Evolutionary conservation across 768 basidiomycete genomes (phyloP).

Genomic region (Cystoderma amianthinum): DNA sequence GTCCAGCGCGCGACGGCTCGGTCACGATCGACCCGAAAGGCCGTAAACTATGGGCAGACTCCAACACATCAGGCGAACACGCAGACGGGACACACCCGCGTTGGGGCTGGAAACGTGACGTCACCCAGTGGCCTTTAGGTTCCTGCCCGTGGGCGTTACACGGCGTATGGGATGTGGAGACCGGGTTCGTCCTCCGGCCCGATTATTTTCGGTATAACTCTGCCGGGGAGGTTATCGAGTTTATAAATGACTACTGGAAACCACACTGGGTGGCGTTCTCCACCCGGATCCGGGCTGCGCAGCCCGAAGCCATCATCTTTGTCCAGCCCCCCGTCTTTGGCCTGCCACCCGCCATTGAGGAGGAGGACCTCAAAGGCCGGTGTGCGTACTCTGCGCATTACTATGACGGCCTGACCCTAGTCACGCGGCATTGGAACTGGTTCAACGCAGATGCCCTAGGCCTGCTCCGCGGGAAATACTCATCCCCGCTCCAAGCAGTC

Average conservation of each 20-base stretch:
- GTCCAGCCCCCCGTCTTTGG: slow-evolving; percentile 90
- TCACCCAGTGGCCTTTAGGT: slow-evolving; percentile 61
- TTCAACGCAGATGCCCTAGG: slow-evolving; percentile 96
- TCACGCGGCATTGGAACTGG: slow-evolving; percentile 92
- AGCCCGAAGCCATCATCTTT: slow-evolving; percentile 85
- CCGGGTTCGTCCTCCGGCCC: slow-evolving; percentile 58
- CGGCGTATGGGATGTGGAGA: slow-evolving; percentile 79
- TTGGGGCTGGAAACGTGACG: slow-evolving; percentile 83
- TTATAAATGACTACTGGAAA: slow-evolving; percentile 75
- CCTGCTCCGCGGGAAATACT: slow-evolving; percentile 79
- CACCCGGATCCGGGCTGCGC: slow-evolving; percentile 50
- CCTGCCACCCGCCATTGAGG: slow-evolving; percentile 55
- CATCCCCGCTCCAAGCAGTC: slow-evolving; percentile 58
- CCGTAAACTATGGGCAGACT: slow-evolving; percentile 67
- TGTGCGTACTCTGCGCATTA: slow-evolving; percentile 79
- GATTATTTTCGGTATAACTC: slow-evolving; percentile 62
- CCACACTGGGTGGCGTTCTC: slow-evolving; percentile 59
- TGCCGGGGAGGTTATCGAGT: slow-evolving; percentile 45
- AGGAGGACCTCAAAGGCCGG: slow-evolving; percentile 56
- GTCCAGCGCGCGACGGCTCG: slow-evolving; percentile 65
- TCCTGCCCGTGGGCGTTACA: slow-evolving; percentile 84
- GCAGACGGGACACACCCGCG: slow-evolving; percentile 47
- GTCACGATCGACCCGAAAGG: slow-evolving; percentile 87
- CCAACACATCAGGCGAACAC: slow-evolving; percentile 19
- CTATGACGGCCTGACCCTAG: slow-evolving; percentile 90